Percentiles rank a stretch among this genome's conserved stretches.
phyloP scores from a whole-genome alignment of 1,284 basidiomycete species.

The Rhodotorula mucilaginosa region DNA sequence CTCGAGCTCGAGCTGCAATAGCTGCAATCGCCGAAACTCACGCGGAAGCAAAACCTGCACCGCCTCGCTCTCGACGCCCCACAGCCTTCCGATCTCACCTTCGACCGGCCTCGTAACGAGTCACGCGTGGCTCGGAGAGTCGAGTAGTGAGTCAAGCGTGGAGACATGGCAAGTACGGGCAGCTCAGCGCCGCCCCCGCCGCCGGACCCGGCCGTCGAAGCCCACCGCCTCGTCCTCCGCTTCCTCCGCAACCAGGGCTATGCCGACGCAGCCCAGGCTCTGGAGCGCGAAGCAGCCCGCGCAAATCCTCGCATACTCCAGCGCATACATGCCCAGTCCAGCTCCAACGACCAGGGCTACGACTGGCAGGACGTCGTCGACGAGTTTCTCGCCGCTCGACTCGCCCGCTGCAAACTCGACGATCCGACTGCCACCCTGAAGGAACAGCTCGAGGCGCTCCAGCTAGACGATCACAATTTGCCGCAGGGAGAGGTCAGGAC shows the following conservation, averaged over 20 bases:
- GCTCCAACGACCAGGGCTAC: neutral
- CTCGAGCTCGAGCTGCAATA: neutral
- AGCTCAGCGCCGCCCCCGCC: neutral
- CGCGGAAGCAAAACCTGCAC: too few relatives aligned
- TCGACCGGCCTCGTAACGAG: neutral
- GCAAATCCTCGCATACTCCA: conserved; percentile 12
- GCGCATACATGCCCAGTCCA: conserved; percentile 8
- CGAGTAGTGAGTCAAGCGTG: too few relatives aligned
- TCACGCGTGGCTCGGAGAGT: too few relatives aligned
- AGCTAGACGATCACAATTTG: neutral
- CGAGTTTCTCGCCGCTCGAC: conserved; percentile 16
- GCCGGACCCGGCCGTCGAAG: conserved; percentile 3
- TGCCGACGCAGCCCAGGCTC: conserved; percentile 9
- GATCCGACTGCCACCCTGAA: conserved; percentile 12
- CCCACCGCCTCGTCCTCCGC: conserved; percentile 22
- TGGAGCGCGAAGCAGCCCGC: conserved; percentile 20
- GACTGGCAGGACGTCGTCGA: conserved; percentile 37
- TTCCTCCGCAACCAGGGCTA: conserved; percentile 32
- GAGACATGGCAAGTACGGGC: neutral
- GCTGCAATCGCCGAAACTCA: too few relatives aligned
- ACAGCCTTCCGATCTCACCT: neutral
- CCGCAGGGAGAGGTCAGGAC: conserved; percentile 9
- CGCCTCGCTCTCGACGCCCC: neutral
- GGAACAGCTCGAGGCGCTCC: conserved; percentile 9
- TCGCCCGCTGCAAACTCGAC: conserved; percentile 12